Percentiles rank a stretch among this genome's conserved stretches.
phyloP scores from a whole-genome alignment of 2,329 filamentous ascomycete genomes.

The Acrocalymma vagum region DNA sequence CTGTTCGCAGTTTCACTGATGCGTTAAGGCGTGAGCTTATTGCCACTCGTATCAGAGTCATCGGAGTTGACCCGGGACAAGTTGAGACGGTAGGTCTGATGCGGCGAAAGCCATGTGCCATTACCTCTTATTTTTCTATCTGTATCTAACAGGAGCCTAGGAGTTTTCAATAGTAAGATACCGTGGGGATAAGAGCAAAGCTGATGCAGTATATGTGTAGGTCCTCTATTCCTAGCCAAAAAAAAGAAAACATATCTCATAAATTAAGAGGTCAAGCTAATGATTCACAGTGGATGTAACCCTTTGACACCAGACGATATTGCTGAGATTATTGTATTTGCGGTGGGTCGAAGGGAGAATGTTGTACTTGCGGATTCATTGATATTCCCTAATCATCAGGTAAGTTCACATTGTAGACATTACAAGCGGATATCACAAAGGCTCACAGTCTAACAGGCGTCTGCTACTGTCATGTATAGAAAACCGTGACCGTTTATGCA shows the following conservation, averaged over 20 bases:
- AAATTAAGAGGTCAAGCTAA: conserved; percentile 8
- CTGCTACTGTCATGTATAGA: too few relatives aligned
- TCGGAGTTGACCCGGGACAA: conserved; percentile 88
- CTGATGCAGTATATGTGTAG: conserved; percentile 81
- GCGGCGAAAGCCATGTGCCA: not conserved
- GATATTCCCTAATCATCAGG: conserved; percentile 85
- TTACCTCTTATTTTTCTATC: too few relatives aligned
- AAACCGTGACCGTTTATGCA: too few relatives aligned
- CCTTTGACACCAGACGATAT: conserved; percentile 86
- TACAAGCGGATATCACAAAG: too few relatives aligned
- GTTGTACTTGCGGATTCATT: conserved; percentile 85
- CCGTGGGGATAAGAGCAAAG: conserved; percentile 84
- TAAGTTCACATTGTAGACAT: too few relatives aligned
- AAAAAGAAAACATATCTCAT: not conserved
- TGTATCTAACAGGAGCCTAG: conserved; percentile 11
- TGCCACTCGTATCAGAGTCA: conserved; percentile 78
- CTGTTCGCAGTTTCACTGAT: conserved; percentile 82
- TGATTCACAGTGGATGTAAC: conserved; percentile 60
- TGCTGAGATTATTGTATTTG: conserved; percentile 84
- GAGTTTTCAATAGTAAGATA: conserved; percentile 88
- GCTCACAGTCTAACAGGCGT: too few relatives aligned
- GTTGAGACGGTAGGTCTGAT: conserved; percentile 72
- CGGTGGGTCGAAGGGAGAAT: conserved; percentile 80
- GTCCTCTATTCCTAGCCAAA: too few relatives aligned
- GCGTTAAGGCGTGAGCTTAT: conserved; percentile 82